Conservation (phyloP, 1,139 yeast species). For the Scheffersomyces cryptocercus region DNA sequence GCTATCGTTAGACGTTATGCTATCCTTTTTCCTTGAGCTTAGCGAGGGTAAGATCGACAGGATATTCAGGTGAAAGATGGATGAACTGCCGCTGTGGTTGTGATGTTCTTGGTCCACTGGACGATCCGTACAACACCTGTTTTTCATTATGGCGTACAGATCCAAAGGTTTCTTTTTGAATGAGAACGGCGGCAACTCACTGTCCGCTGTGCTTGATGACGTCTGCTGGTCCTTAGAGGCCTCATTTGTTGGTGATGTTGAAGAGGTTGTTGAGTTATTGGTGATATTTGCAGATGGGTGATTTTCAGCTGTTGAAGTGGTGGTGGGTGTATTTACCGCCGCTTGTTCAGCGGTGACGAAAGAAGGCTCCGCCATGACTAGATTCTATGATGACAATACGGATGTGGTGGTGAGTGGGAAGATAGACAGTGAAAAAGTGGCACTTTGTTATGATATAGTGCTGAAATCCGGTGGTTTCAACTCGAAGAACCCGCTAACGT, state of each 20-base stretch:
- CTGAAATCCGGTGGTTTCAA: too few species aligned
- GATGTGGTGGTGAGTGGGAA: too few species aligned
- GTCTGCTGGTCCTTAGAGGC: too few species aligned
- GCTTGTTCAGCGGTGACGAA: too few species aligned
- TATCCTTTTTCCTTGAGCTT: slow-evolving; percentile 6
- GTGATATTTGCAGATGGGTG: too few species aligned
- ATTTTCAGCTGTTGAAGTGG: slow-evolving; percentile 1
- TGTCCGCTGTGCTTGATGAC: background rate
- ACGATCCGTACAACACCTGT: background rate
- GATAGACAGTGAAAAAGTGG: too few species aligned
- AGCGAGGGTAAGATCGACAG: slow-evolving; percentile 30
- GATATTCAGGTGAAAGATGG: slow-evolving; percentile 28
- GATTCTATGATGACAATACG: too few species aligned
- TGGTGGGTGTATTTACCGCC: background rate
- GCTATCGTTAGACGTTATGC: slow-evolving; percentile 3
- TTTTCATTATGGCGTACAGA: slow-evolving; percentile 6
- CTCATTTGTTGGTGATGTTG: too few species aligned
- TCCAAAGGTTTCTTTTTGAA: slow-evolving; percentile 41
- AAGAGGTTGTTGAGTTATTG: too few species aligned
- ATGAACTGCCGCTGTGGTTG: slow-evolving; percentile 5
- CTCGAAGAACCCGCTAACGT: too few species aligned
- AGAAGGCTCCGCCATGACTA: too few species aligned
- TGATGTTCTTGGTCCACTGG: background rate
- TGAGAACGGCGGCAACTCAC: slow-evolving; percentile 35
- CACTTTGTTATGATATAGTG: too few species aligned